Evolutionary conservation across 2,329 filamentous ascomycete species (phyloP), one percentile per base, ranked within the genome.

Genomic region (Beauveria varroae): DNA sequence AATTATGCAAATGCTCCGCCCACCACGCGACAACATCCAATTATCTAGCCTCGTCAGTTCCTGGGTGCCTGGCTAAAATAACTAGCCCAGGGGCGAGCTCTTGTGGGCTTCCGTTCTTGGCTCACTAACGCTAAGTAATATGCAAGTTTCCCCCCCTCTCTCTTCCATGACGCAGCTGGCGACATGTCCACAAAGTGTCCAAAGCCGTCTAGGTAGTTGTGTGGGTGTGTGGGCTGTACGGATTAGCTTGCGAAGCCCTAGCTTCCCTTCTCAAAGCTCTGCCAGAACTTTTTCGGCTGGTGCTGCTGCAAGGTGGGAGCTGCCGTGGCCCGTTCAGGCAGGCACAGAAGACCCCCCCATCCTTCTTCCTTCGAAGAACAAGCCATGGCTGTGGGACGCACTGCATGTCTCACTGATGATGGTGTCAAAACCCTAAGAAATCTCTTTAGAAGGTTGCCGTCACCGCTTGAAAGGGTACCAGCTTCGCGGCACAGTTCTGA

Each of bases 21-120:
- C 51, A 61, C 59, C 59, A 61, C 59, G 52, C 52, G 51, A 34
- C 52, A 41, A 12, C 16, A 22, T 44, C 59, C 59, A 61, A 61
- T 61, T n/a, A 53, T 12, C 16, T 12, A 34, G 43, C 8, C 18
- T 9, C 46, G 46, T 9, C 46, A 56, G 59, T 56, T 46, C 59
- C 59, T 61, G 59, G 51, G 28, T 37, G 34, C 34, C 34, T 37
- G 34, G 34, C 56, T 58, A 58, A 30, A 10, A 10, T 12, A 30
- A 9, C 26, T 52, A 52, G 59, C 24, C 51, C 52, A 55, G 52
- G 59, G 49, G 49, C n/a, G 22, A 44, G 49, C 18, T 52, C 20
- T 46, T 20, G 44, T 46, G 40, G 49, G 49, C 49, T 60, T 44
- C 50, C 46, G 9, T 20, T 50, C 37, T 44, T 28, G 58, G 30